These are phyloP conservation scores for Boeremia lycopersici DNA, from an alignment of 2,329 filamentous ascomycete species.

Conservation along the genomic window DNA sequence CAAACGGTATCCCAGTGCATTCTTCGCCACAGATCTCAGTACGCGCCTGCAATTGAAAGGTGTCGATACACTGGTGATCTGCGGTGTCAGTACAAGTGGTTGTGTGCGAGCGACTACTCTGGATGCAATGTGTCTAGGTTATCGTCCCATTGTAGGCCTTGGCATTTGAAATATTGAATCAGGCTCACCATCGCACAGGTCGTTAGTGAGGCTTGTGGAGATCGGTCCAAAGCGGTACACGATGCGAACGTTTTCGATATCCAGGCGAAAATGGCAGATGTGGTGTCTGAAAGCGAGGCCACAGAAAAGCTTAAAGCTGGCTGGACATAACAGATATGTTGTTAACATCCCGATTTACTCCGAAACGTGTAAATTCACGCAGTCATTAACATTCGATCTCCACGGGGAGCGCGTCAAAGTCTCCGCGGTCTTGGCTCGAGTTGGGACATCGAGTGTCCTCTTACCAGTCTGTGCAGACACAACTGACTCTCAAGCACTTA, in stretches of 20 bases:
- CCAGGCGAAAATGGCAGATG: constrained; percentile 56
- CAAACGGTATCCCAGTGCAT: constrained; percentile 54
- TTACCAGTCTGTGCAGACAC: neutral
- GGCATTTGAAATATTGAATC: constrained; percentile 9
- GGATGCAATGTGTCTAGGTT: constrained; percentile 54
- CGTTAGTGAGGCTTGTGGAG: constrained; percentile 55
- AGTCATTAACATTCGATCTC: neutral
- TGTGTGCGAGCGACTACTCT: constrained; percentile 55
- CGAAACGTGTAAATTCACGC: constrained; percentile 5
- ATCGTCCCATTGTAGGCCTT: constrained; percentile 51
- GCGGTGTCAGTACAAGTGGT: constrained; percentile 56
- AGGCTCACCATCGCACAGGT: constrained; percentile 36
- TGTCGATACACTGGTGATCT: constrained; percentile 55
- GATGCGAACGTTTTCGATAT: constrained; percentile 55
- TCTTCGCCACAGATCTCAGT: constrained; percentile 54
- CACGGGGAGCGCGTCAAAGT: constrained; percentile 3
- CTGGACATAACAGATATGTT: constrained; percentile 33
- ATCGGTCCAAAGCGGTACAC: constrained; percentile 53
- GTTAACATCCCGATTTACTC: constrained; percentile 7
- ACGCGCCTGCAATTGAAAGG: constrained; percentile 48
- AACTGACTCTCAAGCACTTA: neutral
- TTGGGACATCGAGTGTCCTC: neutral
- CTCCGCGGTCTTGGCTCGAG: neutral
- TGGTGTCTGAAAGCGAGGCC: constrained; percentile 52
- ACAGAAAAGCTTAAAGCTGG: constrained; percentile 47